Evolutionary conservation across 1,284 basidiomycete species (phyloP).

Genomic region (Crucibulum cyathiforme): DNA sequence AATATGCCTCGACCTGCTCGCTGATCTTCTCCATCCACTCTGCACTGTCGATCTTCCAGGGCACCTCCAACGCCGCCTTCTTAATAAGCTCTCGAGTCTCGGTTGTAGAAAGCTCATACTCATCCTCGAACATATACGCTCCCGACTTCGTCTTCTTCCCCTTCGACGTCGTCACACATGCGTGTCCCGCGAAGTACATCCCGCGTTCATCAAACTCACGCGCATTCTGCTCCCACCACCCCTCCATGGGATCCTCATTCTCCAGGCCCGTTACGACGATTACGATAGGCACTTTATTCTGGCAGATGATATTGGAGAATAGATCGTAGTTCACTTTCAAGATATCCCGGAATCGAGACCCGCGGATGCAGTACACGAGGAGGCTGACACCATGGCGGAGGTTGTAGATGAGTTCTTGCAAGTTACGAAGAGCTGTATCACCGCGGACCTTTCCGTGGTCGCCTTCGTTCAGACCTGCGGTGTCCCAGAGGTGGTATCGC

Average conservation of each 20-base stretch:
- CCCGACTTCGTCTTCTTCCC: slow-evolving; percentile 17
- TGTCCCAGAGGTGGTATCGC: slow-evolving; percentile 9
- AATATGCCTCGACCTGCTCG: background rate
- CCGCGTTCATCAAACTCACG: slow-evolving; percentile 26
- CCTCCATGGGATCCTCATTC: slow-evolving; percentile 40
- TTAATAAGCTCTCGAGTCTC: background rate
- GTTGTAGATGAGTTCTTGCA: slow-evolving; percentile 8
- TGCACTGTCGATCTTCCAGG: background rate
- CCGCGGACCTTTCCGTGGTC: slow-evolving; percentile 8
- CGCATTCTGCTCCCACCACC: slow-evolving; percentile 44
- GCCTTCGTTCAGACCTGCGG: slow-evolving; percentile 16
- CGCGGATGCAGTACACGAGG: slow-evolving; percentile 47
- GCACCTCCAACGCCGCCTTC: background rate
- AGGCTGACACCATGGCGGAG: slow-evolving; percentile 36
- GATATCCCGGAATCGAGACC: slow-evolving; percentile 35
- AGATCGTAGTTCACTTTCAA: slow-evolving; percentile 43
- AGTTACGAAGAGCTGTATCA: slow-evolving; percentile 7
- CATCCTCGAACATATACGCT: background rate
- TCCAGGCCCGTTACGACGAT: slow-evolving; percentile 47
- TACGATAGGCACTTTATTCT: slow-evolving; percentile 40
- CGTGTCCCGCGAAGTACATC: slow-evolving; percentile 38
- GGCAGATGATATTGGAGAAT: slow-evolving; percentile 41
- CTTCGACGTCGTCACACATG: slow-evolving; percentile 41
- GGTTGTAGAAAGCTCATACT: slow-evolving; percentile 3
- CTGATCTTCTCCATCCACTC: background rate